A percentile compares a stretch with the other conserved stretches of the same genome.
These are phyloP conservation scores for Metschnikowia colocasiae DNA, from an alignment of 805 yeast species.

Conservation along the genomic window DNA sequence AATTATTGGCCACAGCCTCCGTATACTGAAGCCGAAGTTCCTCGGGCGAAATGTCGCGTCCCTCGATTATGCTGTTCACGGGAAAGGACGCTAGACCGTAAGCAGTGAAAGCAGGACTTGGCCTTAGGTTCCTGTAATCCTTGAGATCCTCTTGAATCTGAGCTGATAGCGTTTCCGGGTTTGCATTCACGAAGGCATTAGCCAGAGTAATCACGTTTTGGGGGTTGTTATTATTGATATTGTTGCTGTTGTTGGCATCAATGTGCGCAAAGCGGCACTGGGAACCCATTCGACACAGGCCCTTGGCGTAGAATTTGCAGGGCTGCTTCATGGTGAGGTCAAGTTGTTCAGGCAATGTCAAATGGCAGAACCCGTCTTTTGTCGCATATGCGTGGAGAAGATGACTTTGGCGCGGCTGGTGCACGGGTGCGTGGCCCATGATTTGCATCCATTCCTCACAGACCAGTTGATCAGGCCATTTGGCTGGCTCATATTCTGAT, in stretches of 20 bases:
- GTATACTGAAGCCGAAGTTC: conserved; percentile 47
- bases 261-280: conserved; percentile 26
- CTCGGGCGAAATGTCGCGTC: conserved; percentile 53
- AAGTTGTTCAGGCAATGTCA: not conserved
- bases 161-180: conserved; percentile 14
- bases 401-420: conserved; percentile 1
- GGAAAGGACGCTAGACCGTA: conserved; percentile 51
- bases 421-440: conserved; percentile 6
- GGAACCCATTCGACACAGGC: conserved; percentile 27
- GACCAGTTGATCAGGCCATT: too few species aligned
- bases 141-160: conserved; percentile 24
- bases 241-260: conserved; percentile 4
- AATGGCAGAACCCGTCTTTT: not conserved
- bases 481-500: too few species aligned
- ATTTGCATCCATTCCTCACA: conserved; percentile 10
- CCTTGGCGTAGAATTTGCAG: conserved; percentile 25
- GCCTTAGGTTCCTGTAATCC: conserved; percentile 22
- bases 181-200: conserved; percentile 7
- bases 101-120: conserved; percentile 38
- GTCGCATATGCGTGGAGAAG: not conserved
- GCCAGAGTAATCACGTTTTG: conserved; percentile 7
- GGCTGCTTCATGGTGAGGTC: conserved; percentile 8
- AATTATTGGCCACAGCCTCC: conserved; percentile 38
- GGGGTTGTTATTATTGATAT: conserved; percentile 4
- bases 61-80: conserved; percentile 44